Conservation (phyloP, 2,329 filamentous ascomycete species). For the Xylaria arbuscula region DNA sequence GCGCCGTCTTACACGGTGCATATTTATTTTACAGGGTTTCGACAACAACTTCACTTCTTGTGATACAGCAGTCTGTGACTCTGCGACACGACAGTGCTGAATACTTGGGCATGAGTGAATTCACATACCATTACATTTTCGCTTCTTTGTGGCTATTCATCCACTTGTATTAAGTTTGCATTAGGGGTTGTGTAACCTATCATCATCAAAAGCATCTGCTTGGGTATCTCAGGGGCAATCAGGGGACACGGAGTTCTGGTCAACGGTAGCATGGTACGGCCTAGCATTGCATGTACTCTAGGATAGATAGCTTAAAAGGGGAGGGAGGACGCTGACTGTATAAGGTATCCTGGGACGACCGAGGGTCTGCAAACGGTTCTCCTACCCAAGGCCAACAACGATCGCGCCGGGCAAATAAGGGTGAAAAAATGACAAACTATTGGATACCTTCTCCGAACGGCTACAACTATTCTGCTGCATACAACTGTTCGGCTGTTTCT, state of each 20-base stretch:
- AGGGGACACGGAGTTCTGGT: slow-evolving; percentile 30
- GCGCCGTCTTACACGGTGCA: background rate
- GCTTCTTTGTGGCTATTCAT: slow-evolving; percentile 26
- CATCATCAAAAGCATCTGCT: slow-evolving; percentile 34
- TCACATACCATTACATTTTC: slow-evolving; percentile 14
- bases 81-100: slow-evolving; percentile 16
- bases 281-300: slow-evolving; percentile 38
- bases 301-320: slow-evolving; percentile 29
- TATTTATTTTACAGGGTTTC: slow-evolving; percentile 1
- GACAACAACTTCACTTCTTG: background rate
- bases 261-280: slow-evolving; percentile 35
- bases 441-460: background rate
- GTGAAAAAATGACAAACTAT: background rate
- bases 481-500: background rate
- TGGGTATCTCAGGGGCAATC: slow-evolving; percentile 11
- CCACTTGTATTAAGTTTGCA: slow-evolving; percentile 35
- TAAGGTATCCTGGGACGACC: slow-evolving; percentile 12
- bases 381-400: background rate
- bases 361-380: background rate
- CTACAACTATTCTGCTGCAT: slow-evolving; percentile 6
- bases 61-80: slow-evolving; percentile 22
- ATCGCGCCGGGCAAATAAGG: background rate
- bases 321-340: slow-evolving; percentile 17
- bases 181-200: slow-evolving; percentile 21
- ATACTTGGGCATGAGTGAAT: slow-evolving; percentile 8